Evolutionary conservation across 352 stramenopile genomes (phyloP).

Genomic region (Blastocystis sp.): DNA sequence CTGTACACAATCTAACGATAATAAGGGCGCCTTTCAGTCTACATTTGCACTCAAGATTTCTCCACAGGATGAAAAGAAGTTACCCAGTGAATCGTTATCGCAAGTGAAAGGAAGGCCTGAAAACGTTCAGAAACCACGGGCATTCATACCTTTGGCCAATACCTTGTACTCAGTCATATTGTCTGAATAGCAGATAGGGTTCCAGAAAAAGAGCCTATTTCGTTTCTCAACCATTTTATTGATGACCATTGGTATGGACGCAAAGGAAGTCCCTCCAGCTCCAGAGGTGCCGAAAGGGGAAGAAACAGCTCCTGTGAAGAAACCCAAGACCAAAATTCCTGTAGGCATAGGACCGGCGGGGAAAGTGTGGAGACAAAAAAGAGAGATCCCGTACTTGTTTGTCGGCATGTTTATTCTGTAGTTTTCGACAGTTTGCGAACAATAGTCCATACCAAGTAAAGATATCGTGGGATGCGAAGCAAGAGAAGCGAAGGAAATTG

Average conservation of each 20-base stretch:
- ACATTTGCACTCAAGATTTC: neutral
- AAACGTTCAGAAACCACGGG: neutral
- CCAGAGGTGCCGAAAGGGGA: neutral
- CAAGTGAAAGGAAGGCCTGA: neutral
- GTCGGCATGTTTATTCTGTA: neutral
- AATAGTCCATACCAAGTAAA: constrained; percentile 76
- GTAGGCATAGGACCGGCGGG: neutral
- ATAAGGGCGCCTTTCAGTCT: neutral
- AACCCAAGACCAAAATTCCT: constrained; percentile 57
- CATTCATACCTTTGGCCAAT: neutral
- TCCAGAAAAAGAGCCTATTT: too few species aligned
- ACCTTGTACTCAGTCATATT: neutral
- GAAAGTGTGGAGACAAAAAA: constrained; percentile 52
- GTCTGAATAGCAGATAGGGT: too few species aligned
- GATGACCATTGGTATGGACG: neutral
- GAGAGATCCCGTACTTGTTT: constrained; percentile 11
- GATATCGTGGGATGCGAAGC: constrained; percentile 79
- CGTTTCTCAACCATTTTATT: too few species aligned
- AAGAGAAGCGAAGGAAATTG: constrained; percentile 73
- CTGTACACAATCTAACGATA: neutral
- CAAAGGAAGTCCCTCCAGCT: too few species aligned
- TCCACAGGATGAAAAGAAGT: neutral
- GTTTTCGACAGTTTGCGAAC: constrained; percentile 70
- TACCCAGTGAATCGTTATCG: neutral
- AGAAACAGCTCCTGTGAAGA: neutral